Conservation (phyloP, 177 flowering plant species). For the Vitis hybrid region DNA sequence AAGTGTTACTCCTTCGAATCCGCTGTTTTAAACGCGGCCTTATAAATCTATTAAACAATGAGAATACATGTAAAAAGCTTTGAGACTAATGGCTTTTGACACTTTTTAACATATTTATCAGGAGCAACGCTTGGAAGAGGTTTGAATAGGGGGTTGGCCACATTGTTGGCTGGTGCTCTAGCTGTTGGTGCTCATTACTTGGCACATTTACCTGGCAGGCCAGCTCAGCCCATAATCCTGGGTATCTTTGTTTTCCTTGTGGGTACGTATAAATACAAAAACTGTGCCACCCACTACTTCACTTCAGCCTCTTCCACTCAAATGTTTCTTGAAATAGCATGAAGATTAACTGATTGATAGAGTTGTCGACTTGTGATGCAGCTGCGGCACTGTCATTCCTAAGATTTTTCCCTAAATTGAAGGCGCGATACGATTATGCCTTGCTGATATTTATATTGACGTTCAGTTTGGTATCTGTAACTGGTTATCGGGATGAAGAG, state of each 20-base stretch:
- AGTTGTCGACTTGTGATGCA: conserved; percentile 5
- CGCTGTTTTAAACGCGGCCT: too few relatives aligned
- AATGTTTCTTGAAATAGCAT: too few relatives aligned
- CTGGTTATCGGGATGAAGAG: conserved; percentile 29
- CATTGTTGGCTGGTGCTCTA: conserved; percentile 36
- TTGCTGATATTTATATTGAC: conserved; percentile 31
- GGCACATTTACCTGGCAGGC: conserved; percentile 26
- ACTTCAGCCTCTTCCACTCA: too few relatives aligned
- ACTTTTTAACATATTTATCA: conserved; percentile 7
- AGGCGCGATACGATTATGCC: conserved; percentile 33
- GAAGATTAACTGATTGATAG: too few relatives aligned
- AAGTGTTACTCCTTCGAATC: neutral
- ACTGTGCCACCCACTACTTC: too few relatives aligned
- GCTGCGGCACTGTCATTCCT: conserved; percentile 22
- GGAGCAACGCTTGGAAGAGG: conserved; percentile 49
- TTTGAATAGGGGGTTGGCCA: conserved; percentile 39
- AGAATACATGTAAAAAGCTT: neutral
- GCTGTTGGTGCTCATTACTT: conserved; percentile 44
- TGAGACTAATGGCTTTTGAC: neutral
- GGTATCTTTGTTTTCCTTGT: conserved; percentile 35
- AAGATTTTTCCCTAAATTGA: conserved; percentile 28
- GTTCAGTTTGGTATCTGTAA: conserved; percentile 25
- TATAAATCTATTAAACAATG: too few relatives aligned
- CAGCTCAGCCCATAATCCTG: conserved; percentile 34
- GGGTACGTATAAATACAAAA: conserved; percentile 16